Base-by-base conservation (phyloP, 139 green algal species). In the Astrephomene gubernaculifera region DNA sequence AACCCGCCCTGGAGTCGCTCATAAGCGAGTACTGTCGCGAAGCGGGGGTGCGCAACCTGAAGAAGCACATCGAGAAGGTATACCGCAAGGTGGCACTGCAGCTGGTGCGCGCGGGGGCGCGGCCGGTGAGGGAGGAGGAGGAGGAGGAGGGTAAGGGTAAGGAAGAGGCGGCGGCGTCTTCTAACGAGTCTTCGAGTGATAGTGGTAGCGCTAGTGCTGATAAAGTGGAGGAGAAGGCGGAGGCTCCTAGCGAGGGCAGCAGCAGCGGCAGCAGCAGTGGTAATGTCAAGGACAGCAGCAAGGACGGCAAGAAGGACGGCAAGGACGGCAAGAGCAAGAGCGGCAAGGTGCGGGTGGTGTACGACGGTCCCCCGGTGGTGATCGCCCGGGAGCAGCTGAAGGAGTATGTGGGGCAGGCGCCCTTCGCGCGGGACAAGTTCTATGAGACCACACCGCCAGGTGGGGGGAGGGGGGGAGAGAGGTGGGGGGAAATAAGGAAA, bases 61-160 rank as follows among this genome's bases (percentile, higher is more conserved):
- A 99, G 90, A 99, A 99, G 86, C 93, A 98, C 68, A 89, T 99
- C 31, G 97, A 99, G 86, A 98, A 98, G 90, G 91, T 83, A 0
- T 99, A 98, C 89, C 92, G 97, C 86, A 99, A 99, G 86, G 93
- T 96, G 57, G 76, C 76, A 12, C 76, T 83, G 39, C 39, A 83
- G 76, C 76, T 83, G 76, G 76, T 83, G 27, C 39, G 60, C 39
- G 76, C 60, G 76, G 76, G 76, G 9, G 76, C 76, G 14, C 17
- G 53, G 52, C 52, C 53, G 8, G 38, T 81, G 21, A 27, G 29
- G 33, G 49, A 53, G 73, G 41, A 9, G 8, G 53, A 69, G 73
- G 36, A 52, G 43, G 61, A 8, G 61, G 54, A 8, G 21, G 54
- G n/a, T n/a, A n/a, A n/a, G n/a, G n/a, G n/a, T n/a, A 39, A n/a